Base-by-base conservation (phyloP, 1,284 basidiomycete species). In the Entoloma clypeatum region DNA sequence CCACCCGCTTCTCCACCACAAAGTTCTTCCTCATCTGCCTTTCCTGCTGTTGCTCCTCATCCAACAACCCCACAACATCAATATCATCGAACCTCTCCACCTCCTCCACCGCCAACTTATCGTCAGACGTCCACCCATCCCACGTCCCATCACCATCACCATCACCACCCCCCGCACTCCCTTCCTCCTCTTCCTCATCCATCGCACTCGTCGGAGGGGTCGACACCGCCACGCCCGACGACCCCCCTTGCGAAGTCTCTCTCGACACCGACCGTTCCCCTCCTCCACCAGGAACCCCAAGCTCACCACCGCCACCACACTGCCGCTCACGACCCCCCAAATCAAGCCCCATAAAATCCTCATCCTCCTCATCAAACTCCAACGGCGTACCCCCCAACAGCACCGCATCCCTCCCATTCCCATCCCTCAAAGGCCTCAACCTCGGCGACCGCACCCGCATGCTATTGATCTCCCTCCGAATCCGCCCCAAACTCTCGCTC, bases 361-460 rank as follows among this genome's bases (percentile, higher is more conserved):
- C 79, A 37, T 84, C 82, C 43, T 81, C 79, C 52, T 86, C 82
- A 37, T 81, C 81, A 56, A 86, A 86, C 59, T 82, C 77, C 28
- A 85, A 65, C 23, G 78, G 73, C 5, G 82, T 77, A 8, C 59
- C 52, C 2, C 52, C 55, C 8, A 48, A 52, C 16, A 56, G 39
- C 14, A 48, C 53, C 17, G 47, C 57, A 36, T 61, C 63, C n/a
- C 51, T 47, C 11, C n/a, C 39, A 16, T 48, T 54, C 17, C 48
- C 57, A 36, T 61, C 63, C n/a, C 51, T 47, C 11, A 54, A 45
- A 11, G 56, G 49, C n/a, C 47, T 39, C 34, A 60, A 34, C 40
- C 48, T 46, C 5, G 64, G 61, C 27, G 62, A 65, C 1, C 62
- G 52, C 8, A 64, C 62, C 32, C n/a, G n/a, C n/a, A n/a, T n/a